Evolutionary conservation across 805 yeast genomes (phyloP), one percentile per base, ranked within the genome.

Genomic region (Candida wancherniae): DNA sequence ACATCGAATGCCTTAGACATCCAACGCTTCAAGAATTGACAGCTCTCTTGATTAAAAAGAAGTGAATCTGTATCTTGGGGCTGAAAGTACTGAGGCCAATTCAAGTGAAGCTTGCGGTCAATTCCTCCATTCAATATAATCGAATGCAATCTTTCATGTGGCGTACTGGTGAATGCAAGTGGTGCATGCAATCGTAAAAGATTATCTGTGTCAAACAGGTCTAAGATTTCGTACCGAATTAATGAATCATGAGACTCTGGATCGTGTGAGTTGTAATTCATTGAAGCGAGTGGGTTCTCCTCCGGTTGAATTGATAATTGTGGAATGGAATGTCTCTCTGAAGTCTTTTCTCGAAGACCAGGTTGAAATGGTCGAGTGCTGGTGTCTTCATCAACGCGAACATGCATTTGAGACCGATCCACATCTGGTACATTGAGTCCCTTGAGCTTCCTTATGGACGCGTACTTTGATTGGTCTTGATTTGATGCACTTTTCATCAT

Each of bases 401-500:
- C 60, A 43, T 64, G 66, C 40, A 70, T 54, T 15, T 49, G 48
- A 2, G 50, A 45, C 14, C 45, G 44, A 4, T 41, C 35, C 3
- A 70, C 27, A 2, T 31, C 27, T 0, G 66, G 67, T 3, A 65
- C 60, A 2, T 44, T 41, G 28, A 69, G 45, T 17, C 48, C 55
- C 28, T 54, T 55, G 17, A 61, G 41, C 34, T 55, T 58, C 24
- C 54, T 61, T 3, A 57, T 39, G 2, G 58, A 53, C 2, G 61
- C 54, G 16, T 55, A 34, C 31, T 58, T 56, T 3, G 42, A 44
- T 6, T 35, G 40, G 4, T 53, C 34, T 9, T 42, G 36, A 24
- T 42, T 48, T 9, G 59, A 45, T 2, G 61, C 52, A 3, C 57
- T 51, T 16, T 38, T 39, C 57, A 68, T 61, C 63, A 70, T 64